Evolutionary conservation across 768 basidiomycete species (phyloP).

Genomic region (Suillus tomentosus): DNA sequence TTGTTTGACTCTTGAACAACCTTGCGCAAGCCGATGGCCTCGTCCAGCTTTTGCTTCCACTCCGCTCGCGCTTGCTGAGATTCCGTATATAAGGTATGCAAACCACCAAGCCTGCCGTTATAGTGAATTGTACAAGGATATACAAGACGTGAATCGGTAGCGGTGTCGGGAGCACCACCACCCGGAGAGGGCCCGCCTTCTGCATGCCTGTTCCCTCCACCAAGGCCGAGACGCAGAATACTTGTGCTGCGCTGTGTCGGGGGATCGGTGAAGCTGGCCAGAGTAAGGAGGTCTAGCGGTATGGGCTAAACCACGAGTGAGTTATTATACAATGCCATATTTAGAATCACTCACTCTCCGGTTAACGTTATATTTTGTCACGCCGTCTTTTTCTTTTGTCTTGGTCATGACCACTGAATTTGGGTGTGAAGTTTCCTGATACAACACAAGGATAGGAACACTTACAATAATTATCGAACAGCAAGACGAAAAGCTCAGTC

Average conservation of each 20-base stretch:
- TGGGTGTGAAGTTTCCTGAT: slow-evolving; percentile 15
- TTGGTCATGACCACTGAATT: slow-evolving; percentile 86
- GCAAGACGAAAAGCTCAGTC: slow-evolving; percentile 85
- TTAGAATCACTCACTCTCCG: slow-evolving; percentile 57
- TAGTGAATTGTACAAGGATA: slow-evolving; percentile 90
- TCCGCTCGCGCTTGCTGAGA: slow-evolving; percentile 70
- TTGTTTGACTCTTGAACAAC: slow-evolving; percentile 93
- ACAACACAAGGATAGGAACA: slow-evolving; percentile 7
- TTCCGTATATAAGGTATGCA: slow-evolving; percentile 88
- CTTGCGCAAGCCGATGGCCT: slow-evolving; percentile 82
- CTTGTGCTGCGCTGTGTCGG: slow-evolving; percentile 76
- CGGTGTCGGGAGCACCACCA: slow-evolving; percentile 38
- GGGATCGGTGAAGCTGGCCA: slow-evolving; percentile 81
- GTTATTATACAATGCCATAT: not conserved
- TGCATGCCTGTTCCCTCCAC: slow-evolving; percentile 41
- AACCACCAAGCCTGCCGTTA: slow-evolving; percentile 84
- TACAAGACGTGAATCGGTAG: slow-evolving; percentile 70
- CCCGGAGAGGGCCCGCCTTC: slow-evolving; percentile 31
- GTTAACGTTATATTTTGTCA: slow-evolving; percentile 78
- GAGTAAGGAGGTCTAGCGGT: slow-evolving; percentile 85
- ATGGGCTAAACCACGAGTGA: slow-evolving; percentile 63
- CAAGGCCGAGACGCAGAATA: slow-evolving; percentile 63
- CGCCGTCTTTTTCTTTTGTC: slow-evolving; percentile 73
- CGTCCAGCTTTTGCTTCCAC: slow-evolving; percentile 89
- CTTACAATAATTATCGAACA: slow-evolving; percentile 96